These are phyloP conservation scores for Yamadazyma nakazawae DNA, from an alignment of 805 yeast genomes.

Conservation along the genomic window DNA sequence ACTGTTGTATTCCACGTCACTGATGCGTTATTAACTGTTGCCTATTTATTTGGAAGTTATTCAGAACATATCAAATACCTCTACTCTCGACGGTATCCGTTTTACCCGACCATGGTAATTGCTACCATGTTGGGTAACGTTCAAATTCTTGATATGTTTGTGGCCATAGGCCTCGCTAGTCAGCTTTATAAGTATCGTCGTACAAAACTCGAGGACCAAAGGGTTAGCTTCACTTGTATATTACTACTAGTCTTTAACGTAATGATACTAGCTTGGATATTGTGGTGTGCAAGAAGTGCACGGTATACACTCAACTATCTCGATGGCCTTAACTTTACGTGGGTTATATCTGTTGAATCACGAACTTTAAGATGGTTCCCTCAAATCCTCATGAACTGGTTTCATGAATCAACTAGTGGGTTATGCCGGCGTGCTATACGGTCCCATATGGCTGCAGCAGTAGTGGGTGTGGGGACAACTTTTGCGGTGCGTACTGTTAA, in stretches of 20 bases:
- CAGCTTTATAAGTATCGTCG: conserved; percentile 5
- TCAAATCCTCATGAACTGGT: conserved; percentile 40
- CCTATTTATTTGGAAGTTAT: background rate
- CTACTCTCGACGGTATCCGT: conserved; percentile 8
- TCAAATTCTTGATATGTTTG: conserved; percentile 1
- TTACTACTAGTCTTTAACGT: background rate
- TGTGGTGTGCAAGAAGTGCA: conserved; percentile 8
- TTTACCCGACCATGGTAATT: conserved; percentile 3
- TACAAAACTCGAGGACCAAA: conserved; percentile 10
- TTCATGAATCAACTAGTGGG: conserved; percentile 18
- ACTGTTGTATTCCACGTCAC: conserved; percentile 18
- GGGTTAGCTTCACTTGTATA: conserved; percentile 5
- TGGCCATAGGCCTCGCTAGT: background rate
- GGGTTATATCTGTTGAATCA: conserved; percentile 31
- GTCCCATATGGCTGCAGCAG: background rate
- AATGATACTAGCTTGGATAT: background rate
- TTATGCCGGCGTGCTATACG: background rate
- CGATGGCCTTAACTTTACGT: conserved; percentile 41
- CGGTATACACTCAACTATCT: conserved; percentile 17
- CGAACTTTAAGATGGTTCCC: conserved; percentile 32
- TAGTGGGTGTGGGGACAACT: background rate
- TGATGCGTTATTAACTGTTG: background rate
- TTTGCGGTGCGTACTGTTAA: background rate
- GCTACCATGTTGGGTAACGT: background rate
- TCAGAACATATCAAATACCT: background rate